Conservation (phyloP, 2,329 filamentous ascomycete genomes). For the Beauveria bassiana region DNA sequence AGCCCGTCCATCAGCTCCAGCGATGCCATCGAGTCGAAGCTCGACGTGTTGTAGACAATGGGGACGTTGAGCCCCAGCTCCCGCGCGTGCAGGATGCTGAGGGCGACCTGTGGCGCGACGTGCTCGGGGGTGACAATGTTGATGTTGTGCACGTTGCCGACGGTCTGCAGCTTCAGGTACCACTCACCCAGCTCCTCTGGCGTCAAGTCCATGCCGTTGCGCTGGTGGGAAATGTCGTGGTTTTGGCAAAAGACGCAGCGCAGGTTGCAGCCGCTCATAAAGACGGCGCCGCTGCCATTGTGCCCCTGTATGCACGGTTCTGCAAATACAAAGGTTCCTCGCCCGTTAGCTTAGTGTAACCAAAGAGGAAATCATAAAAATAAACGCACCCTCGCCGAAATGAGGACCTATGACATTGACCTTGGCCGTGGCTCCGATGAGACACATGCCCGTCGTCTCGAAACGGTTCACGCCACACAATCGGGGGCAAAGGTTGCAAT, state of each 20-base stretch:
- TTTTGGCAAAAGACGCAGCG: slow-evolving; percentile 76
- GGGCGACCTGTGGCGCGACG: slow-evolving; percentile 73
- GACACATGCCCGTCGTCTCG: slow-evolving; percentile 67
- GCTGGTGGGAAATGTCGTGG: slow-evolving; percentile 73
- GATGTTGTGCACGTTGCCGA: slow-evolving; percentile 82
- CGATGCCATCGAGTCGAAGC: slow-evolving; percentile 68
- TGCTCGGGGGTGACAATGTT: slow-evolving; percentile 84
- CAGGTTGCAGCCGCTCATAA: slow-evolving; percentile 69
- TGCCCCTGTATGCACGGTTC: slow-evolving; percentile 79
- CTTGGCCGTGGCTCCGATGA: slow-evolving; percentile 68
- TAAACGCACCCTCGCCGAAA: slow-evolving; percentile 59
- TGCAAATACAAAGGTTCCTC: slow-evolving; percentile 16
- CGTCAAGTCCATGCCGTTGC: slow-evolving; percentile 72
- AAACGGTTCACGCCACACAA: slow-evolving; percentile 75
- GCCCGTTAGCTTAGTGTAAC: background rate
- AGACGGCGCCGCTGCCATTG: slow-evolving; percentile 71
- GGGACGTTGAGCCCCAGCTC: slow-evolving; percentile 63
- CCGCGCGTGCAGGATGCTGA: slow-evolving; percentile 66
- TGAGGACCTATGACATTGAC: slow-evolving; percentile 82
- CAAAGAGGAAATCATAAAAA: no score
- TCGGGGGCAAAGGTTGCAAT: slow-evolving; percentile 76
- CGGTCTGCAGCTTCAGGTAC: slow-evolving; percentile 74
- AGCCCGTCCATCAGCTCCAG: slow-evolving; percentile 68
- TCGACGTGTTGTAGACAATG: slow-evolving; percentile 79
- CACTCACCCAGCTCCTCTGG: slow-evolving; percentile 73